Percentiles rank a stretch among this genome's conserved stretches.
These are phyloP conservation scores for Fusarium longipes DNA, from an alignment of 2,329 filamentous ascomycete genomes.

Conservation along the genomic window DNA sequence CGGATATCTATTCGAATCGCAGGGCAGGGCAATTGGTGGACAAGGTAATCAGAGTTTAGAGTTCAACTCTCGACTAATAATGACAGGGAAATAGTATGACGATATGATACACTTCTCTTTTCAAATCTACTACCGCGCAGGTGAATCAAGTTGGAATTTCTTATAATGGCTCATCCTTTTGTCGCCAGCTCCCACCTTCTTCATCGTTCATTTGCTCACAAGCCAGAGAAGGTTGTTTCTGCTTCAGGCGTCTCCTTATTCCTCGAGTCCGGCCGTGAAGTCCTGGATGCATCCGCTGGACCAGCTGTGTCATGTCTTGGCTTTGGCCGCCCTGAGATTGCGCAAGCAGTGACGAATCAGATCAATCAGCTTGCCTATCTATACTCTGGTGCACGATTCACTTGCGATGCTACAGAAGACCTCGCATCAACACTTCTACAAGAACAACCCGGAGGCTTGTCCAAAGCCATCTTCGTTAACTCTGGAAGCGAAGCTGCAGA, in stretches of 20 bases:
- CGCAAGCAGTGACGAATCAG: slow-evolving; percentile 3
- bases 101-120: neutral
- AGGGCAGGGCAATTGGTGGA: neutral
- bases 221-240: slow-evolving; percentile 1
- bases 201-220: neutral
- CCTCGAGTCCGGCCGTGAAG: slow-evolving; percentile 7
- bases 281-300: slow-evolving; percentile 5
- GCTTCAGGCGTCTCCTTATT: neutral
- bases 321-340: neutral
- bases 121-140: neutral
- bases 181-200: neutral
- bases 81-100: neutral
- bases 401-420: slow-evolving; percentile 44
- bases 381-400: slow-evolving; percentile 31
- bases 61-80: neutral
- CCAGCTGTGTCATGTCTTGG: neutral
- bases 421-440: slow-evolving; percentile 46
- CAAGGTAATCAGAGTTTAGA: neutral
- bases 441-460: slow-evolving; percentile 4
- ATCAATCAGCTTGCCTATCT: slow-evolving; percentile 19
- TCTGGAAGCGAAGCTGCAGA: slow-evolving; percentile 3
- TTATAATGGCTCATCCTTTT: slow-evolving; percentile 1
- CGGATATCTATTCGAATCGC: neutral
- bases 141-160: no score
- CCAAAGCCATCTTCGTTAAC: slow-evolving; percentile 8